Percentiles rank a stretch among this genome's conserved stretches.
phyloP scores from a whole-genome alignment of 345 rosid genomes.

The Pistacia integerrima region DNA sequence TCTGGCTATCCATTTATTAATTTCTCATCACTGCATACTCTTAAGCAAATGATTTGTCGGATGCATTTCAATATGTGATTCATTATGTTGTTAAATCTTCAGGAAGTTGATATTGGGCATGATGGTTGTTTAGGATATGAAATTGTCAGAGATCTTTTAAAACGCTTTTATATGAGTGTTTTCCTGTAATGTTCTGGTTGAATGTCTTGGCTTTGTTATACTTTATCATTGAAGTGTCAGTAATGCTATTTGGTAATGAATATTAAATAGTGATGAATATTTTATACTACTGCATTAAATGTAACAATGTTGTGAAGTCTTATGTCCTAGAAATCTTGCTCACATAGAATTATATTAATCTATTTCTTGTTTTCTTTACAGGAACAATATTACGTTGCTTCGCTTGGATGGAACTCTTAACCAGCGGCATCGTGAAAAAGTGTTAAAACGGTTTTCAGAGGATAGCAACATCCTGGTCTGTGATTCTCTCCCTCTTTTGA shows the following conservation, averaged over 20 bases:
- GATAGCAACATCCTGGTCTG: constrained; percentile 72
- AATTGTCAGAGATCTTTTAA: neutral
- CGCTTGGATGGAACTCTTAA: constrained; percentile 90
- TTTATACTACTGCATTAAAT: neutral
- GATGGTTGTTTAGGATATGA: neutral
- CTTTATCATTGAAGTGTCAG: neutral
- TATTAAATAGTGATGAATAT: no score
- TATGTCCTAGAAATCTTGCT: neutral
- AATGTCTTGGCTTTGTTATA: neutral
- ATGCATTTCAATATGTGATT: neutral
- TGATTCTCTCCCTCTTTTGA: constrained; percentile 2
- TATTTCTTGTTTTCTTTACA: constrained; percentile 31
- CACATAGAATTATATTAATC: neutral
- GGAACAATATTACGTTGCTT: constrained; percentile 69
- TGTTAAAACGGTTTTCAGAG: constrained; percentile 82
- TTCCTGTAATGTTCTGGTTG: neutral
- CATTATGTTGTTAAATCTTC: neutral
- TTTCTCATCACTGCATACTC: neutral
- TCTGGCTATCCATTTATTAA: neutral
- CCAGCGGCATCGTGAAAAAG: constrained; percentile 88
- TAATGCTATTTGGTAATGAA: neutral
- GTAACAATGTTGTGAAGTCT: neutral
- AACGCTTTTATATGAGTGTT: neutral
- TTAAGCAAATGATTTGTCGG: neutral
- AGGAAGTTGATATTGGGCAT: neutral